Conservation (phyloP, 208 protist species). For the Porcisia deanei region DNA sequence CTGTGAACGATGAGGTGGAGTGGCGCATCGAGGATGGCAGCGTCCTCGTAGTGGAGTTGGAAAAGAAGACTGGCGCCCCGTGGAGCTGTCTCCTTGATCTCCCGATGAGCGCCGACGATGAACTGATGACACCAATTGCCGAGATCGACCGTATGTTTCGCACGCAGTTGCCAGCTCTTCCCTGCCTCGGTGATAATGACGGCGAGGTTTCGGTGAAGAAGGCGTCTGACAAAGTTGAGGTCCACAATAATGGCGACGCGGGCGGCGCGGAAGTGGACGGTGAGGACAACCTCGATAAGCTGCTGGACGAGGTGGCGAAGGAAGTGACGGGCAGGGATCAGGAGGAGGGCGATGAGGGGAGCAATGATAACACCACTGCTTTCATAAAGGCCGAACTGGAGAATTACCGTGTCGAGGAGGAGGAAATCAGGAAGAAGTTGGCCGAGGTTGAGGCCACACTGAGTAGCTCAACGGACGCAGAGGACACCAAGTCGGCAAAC, state of each 20-base stretch:
- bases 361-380: slow-evolving; percentile 22
- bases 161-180: slow-evolving; percentile 66
- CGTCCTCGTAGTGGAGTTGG: slow-evolving; percentile 61
- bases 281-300: slow-evolving; percentile 72
- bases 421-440: slow-evolving; percentile 71
- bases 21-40: slow-evolving; percentile 77
- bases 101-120: slow-evolving; percentile 63
- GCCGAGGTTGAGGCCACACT: slow-evolving; percentile 40
- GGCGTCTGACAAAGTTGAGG: slow-evolving; percentile 35
- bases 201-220: slow-evolving; percentile 29
- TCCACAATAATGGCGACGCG: slow-evolving; percentile 8
- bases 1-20: slow-evolving; percentile 76
- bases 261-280: slow-evolving; percentile 18
- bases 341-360: slow-evolving; percentile 29
- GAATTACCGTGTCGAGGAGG: slow-evolving; percentile 70
- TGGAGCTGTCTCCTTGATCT: slow-evolving; percentile 85
- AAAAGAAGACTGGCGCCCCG: slow-evolving; percentile 53
- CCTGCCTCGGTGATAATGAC: slow-evolving; percentile 31
- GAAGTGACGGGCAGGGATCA: slow-evolving; percentile 45
- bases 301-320: slow-evolving; percentile 78
- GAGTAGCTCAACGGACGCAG: slow-evolving; percentile 34
- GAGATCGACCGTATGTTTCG: slow-evolving; percentile 77
- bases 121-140: slow-evolving; percentile 42
- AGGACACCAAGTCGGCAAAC: slow-evolving; percentile 33
- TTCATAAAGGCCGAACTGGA: slow-evolving; percentile 80